A percentile compares a stretch with the other conserved stretches of the same genome.
phyloP scores from a whole-genome alignment of 306 rosid genomes.

The Cicer chorassanicum region DNA sequence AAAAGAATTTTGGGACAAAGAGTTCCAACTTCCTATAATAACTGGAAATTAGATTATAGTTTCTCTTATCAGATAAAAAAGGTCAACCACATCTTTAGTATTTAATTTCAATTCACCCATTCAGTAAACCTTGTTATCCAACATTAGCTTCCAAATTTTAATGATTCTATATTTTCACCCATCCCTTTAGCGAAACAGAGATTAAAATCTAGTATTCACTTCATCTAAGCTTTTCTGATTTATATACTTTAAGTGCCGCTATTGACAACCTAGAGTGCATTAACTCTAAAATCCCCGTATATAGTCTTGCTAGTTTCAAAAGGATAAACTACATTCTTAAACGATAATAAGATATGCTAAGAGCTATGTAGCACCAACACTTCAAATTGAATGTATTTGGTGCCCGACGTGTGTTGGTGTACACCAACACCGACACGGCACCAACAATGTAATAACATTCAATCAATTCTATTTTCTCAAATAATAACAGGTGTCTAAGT shows the following conservation, averaged over 20 bases:
- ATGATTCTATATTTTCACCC: background rate
- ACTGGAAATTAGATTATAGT: background rate
- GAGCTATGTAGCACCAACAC: background rate
- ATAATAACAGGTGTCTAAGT: too few relatives aligned
- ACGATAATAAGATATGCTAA: background rate
- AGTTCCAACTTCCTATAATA: background rate
- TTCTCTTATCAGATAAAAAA: background rate
- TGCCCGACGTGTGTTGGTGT: too few relatives aligned
- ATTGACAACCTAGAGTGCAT: conserved; percentile 2
- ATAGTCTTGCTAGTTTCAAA: background rate
- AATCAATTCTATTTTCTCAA: too few relatives aligned
- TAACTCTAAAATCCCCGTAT: background rate
- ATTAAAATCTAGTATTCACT: background rate
- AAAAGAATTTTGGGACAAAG: background rate
- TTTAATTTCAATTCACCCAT: background rate
- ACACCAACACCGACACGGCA: too few relatives aligned
- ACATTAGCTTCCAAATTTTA: background rate
- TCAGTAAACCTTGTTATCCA: background rate
- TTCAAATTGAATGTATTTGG: too few relatives aligned
- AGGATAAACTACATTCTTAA: background rate
- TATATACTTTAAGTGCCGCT: background rate
- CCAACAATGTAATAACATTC: too few relatives aligned
- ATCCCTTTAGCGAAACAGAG: background rate
- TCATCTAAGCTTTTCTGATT: background rate
- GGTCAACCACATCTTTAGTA: background rate